A percentile compares a stretch with the other conserved stretches of the same genome.
These are phyloP conservation scores for Lepiota brunneoincarnata DNA, from an alignment of 768 basidiomycete species.

Conservation along the genomic window DNA sequence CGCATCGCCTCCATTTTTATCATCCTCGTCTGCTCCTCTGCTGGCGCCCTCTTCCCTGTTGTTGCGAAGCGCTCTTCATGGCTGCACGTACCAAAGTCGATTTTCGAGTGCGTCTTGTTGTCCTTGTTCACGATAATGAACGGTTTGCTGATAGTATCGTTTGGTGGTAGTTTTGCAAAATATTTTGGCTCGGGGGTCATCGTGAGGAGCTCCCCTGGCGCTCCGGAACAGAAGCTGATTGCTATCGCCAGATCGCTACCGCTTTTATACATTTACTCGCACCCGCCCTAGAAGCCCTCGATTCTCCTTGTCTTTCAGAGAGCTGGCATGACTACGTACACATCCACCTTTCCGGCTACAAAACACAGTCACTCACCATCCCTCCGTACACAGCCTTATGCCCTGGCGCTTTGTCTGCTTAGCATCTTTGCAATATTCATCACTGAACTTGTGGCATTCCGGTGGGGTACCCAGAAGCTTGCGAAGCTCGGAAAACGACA, in stretches of 20 bases:
- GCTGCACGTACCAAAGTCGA: slow-evolving; percentile 52
- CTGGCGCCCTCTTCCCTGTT: slow-evolving; percentile 72
- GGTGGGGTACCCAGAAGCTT: slow-evolving; percentile 78
- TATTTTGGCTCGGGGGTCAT: slow-evolving; percentile 91
- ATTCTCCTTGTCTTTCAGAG: slow-evolving; percentile 63
- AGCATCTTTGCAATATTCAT: slow-evolving; percentile 85
- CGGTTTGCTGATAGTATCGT: not conserved
- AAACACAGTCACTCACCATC: not conserved
- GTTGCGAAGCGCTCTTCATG: slow-evolving; percentile 49
- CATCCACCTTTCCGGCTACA: slow-evolving; percentile 24
- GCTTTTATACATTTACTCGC: slow-evolving; percentile 83
- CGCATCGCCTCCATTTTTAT: slow-evolving; percentile 76
- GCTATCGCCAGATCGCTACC: slow-evolving; percentile 67
- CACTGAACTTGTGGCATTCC: slow-evolving; percentile 82
- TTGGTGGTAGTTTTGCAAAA: slow-evolving; percentile 64
- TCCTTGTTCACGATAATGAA: not conserved
- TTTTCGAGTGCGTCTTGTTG: slow-evolving; percentile 62
- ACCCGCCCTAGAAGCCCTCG: slow-evolving; percentile 71
- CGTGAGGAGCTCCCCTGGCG: slow-evolving; percentile 37
- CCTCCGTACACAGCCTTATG: slow-evolving; percentile 58
- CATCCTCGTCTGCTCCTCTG: slow-evolving; percentile 56
- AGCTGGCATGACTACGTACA: slow-evolving; percentile 74
- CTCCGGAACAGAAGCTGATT: slow-evolving; percentile 6
- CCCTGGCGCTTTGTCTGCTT: slow-evolving; percentile 75
- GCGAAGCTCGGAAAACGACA: slow-evolving; percentile 60